Evolutionary conservation across 805 yeast genomes (phyloP), one percentile per base, ranked within the genome.

Genomic region (Groenewaldozyma salmanticensis): DNA sequence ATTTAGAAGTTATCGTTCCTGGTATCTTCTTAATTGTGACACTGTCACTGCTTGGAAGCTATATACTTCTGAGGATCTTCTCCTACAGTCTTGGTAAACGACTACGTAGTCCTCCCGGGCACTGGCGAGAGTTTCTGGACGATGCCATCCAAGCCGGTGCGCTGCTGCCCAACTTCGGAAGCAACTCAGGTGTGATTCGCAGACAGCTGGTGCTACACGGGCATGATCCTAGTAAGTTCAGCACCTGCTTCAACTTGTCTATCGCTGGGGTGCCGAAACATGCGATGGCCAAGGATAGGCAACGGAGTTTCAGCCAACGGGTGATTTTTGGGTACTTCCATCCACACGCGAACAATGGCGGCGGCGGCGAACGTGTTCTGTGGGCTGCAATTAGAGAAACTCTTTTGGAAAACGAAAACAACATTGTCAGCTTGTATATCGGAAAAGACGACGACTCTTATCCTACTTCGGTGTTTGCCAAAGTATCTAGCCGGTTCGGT

Each of bases 291-390:
- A 16, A 37, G 19, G 27, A 33, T 21, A 20, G 35, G 24, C 39
- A 45, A 33, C 37, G 54, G 32, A 50, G 68, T 6, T 7, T 7
- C 11, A 7, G 11, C 13, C 7, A 13, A 24, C 29, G 29, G 11
- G 13, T 9, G 13, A 59, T 85, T 7, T 80, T 67, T 57, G 99
- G 97, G 4, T 88, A 82, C 54, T 87, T 92, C 66, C 99, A 92
- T 62, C 98, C 98, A 0, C 83, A 80, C 52, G 87, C 96, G 48
- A 84, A 83, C 57, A 94, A 95, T 31, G 95, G 94, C 35, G 99
- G 99, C 16, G 99, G 99, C 22, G 99, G 99, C 19, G 99, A 92
- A 58, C 75, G 90, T 42, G 98, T 92, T 0, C 66, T 92, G 32
- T 92, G 98, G 98, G 87, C 84, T 42, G 95, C 96, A 0, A 84